Conservation (phyloP, 2,329 filamentous ascomycete species). For the Xylariaceae sp. region DNA sequence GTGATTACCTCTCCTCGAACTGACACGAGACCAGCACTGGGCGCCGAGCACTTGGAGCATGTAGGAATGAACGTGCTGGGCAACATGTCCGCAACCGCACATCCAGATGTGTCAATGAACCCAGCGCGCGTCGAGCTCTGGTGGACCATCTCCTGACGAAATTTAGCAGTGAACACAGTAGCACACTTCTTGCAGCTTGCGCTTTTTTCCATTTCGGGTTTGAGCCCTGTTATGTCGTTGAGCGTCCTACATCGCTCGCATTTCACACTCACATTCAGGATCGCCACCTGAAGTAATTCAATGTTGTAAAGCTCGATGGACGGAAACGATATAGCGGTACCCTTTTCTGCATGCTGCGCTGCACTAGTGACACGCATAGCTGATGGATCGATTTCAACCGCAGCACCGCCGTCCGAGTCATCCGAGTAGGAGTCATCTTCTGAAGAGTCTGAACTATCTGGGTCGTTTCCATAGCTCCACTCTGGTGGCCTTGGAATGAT, state of each 20-base stretch:
- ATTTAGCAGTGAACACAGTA: conserved; percentile 47
- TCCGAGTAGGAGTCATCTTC: conserved; percentile 39
- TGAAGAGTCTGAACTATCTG: conserved; percentile 32
- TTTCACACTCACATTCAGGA: conserved; percentile 67
- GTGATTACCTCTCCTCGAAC: conserved; percentile 70
- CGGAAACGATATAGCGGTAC: conserved; percentile 76
- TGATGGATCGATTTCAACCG: conserved; percentile 1
- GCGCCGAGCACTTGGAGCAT: conserved; percentile 69
- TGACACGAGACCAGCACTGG: conserved; percentile 63
- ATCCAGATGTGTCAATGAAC: conserved; percentile 72
- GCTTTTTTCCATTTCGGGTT: conserved; percentile 47
- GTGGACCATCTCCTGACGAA: conserved; percentile 68
- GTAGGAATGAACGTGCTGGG: conserved; percentile 77
- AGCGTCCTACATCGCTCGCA: conserved; percentile 74
- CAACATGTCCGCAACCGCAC: conserved; percentile 70
- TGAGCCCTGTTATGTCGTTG: conserved; percentile 65
- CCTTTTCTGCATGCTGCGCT: conserved; percentile 51
- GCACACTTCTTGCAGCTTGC: conserved; percentile 58
- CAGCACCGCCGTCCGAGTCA: conserved; percentile 43
- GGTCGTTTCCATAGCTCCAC: conserved; percentile 54
- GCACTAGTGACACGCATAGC: conserved; percentile 27
- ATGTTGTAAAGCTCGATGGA: conserved; percentile 72
- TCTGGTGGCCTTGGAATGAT: conserved; percentile 74
- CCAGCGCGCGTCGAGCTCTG: conserved; percentile 69
- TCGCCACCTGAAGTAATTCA: conserved; percentile 66